These are phyloP conservation scores for Tolypocladium album DNA, from an alignment of 2,329 filamentous ascomycete species.

Conservation along the genomic window DNA sequence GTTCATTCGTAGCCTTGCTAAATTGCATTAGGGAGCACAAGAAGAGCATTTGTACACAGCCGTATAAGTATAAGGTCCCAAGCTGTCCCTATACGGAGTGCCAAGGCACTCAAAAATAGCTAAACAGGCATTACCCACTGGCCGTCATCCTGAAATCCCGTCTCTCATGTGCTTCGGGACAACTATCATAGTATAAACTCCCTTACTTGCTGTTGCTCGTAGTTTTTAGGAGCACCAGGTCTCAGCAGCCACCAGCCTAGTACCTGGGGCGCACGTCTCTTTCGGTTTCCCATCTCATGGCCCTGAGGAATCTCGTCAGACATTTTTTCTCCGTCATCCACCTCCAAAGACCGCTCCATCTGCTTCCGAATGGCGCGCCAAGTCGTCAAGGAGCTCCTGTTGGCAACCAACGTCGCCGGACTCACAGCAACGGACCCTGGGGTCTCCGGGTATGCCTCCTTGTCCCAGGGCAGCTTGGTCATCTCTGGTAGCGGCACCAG, in stretches of 20 bases:
- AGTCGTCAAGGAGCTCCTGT: background rate
- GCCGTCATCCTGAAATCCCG: no score
- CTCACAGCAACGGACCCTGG: background rate
- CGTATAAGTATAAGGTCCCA: no score
- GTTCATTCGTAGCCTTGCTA: no score
- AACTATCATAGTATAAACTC: constrained; percentile 5
- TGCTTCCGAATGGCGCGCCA: constrained; percentile 1
- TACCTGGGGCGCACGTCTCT: background rate
- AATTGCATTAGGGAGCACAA: no score
- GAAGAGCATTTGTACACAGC: no score
- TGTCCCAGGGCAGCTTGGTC: constrained; percentile 14
- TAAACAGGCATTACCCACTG: no score
- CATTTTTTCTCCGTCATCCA: background rate
- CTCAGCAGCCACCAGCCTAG: constrained; percentile 12
- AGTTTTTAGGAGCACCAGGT: constrained; percentile 5
- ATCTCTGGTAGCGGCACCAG: constrained; percentile 10
- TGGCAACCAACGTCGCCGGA: background rate
- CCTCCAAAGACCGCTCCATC: constrained; percentile 1
- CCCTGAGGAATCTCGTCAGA: background rate
- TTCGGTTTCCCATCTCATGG: background rate
- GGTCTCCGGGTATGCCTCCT: constrained; percentile 3
- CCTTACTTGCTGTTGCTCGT: constrained; percentile 6
- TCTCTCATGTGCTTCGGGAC: no score
- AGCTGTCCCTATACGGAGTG: no score
- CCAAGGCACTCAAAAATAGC: no score